Base-by-base conservation (phyloP, 2,329 filamentous ascomycete genomes). In the Nectriaceae sp. region DNA sequence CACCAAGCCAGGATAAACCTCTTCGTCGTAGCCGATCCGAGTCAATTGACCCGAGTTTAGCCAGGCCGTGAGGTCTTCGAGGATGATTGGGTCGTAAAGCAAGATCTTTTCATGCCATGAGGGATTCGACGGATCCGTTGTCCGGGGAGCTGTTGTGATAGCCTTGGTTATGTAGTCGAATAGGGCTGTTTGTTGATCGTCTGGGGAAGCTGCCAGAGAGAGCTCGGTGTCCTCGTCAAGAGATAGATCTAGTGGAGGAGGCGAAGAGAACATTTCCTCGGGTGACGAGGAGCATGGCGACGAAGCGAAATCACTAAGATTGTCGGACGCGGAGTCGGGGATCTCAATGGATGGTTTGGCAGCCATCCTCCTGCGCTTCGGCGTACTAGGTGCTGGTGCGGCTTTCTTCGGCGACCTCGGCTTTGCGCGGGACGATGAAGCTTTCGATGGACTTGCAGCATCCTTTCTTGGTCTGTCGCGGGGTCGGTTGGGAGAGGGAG, bases 51-150 rank as follows among this genome's bases (percentile, higher is more conserved):
- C 87, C 3, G 78, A 78, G 58, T 96, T 97, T 15, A 97, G 71
- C 88, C 91, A 97, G 0, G 74, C 71, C 0, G 92, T 81, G 13
- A 99, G 74, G 56, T 97, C 91, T 69, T 97, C 93, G 0, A 97
- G 70, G 2, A 94, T 78, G 37, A 99, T 87, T 0, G 93, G 90
- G 61, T 97, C 92, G 65, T 95, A 97, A 65, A 97, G 82, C 5
- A 97, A 75, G 40, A 99, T 97, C 71, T 91, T 95, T 69, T 97
- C 90, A 59, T 95, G 79, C 89, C 92, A 97, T 2, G 83, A 90
- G 13, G 83, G 83, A 3, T 77, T 65, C 5, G 55, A 54, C 1
- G 76, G 70, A 54, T 85, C 73, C 4, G 60, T 73, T 0, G 79
- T 75, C 11, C 73, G 74, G 3, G 82, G 75, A 4, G 76, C 73